A percentile compares a stretch with the other conserved stretches of the same genome.
Evolutionary conservation across 176 grass and related monocot genomes (phyloP).

Genomic region (Phoenix roebelenii): DNA sequence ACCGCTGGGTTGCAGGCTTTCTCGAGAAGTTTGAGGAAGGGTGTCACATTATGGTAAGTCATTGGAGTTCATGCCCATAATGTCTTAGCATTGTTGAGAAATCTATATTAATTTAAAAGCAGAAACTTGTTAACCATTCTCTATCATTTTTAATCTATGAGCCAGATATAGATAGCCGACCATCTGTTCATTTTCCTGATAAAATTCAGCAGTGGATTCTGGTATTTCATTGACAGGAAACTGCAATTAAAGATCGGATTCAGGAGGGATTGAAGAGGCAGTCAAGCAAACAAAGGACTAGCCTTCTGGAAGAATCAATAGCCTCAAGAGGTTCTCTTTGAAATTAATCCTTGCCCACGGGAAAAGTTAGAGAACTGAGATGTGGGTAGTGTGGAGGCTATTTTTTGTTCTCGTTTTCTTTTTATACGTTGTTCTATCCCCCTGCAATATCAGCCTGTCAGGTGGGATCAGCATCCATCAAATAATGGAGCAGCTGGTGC

Average conservation of each 20-base stretch:
- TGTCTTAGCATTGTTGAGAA: no score
- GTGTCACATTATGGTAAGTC: constrained; percentile 18
- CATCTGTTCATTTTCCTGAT: no score
- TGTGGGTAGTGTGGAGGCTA: not conserved
- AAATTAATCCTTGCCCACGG: not conserved
- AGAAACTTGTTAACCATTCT: no score
- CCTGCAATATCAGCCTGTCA: no score
- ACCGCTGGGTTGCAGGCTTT: constrained; percentile 17
- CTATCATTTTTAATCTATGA: no score
- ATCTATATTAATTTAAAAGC: no score
- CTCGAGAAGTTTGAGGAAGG: constrained; percentile 19
- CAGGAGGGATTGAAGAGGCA: constrained; percentile 59
- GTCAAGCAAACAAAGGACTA: constrained; percentile 17
- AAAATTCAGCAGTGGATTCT: no score
- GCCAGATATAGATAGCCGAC: no score
- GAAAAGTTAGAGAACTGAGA: not conserved
- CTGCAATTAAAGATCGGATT: constrained; percentile 52
- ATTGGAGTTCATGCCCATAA: not conserved
- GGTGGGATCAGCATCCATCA: no score
- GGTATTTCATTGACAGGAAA: constrained; percentile 39
- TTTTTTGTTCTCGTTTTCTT: not conserved
- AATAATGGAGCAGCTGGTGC: no score
- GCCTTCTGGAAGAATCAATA: constrained; percentile 26
- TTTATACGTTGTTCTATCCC: no score
- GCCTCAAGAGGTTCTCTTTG: constrained; percentile 7